Conservation (phyloP, 2,329 filamentous ascomycete species). For the Podosphaera aphanis region DNA sequence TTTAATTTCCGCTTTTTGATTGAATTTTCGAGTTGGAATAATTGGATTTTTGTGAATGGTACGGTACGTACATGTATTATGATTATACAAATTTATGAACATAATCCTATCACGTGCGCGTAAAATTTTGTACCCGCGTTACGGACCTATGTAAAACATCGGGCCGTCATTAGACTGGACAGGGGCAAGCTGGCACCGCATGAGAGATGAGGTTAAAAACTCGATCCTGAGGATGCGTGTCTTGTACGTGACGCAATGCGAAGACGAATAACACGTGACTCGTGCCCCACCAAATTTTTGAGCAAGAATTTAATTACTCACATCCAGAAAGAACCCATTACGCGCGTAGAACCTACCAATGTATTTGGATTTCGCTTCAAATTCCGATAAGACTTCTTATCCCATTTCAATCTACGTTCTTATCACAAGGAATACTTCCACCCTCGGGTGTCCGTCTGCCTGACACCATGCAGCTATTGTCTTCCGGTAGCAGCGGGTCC, state of each 20-base stretch:
- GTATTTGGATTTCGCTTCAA: not conserved
- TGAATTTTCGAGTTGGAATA: no score
- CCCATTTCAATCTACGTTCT: not conserved
- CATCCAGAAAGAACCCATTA: not conserved
- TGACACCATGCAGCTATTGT: conserved; percentile 8
- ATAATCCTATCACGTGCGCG: no score
- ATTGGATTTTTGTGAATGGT: no score
- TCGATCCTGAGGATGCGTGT: no score
- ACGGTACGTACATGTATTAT: no score
- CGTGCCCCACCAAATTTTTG: not conserved
- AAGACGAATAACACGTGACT: not conserved
- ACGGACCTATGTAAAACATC: no score
- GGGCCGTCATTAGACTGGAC: no score
- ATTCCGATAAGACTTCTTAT: not conserved
- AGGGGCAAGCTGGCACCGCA: no score
- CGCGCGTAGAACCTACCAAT: not conserved
- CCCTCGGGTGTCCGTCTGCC: not conserved
- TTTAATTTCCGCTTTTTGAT: no score
- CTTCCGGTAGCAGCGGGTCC: conserved; percentile 10
- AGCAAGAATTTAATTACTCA: not conserved
- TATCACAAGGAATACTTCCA: not conserved
- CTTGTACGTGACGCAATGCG: not conserved
- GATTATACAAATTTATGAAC: no score
- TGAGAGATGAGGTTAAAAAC: no score
- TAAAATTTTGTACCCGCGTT: no score